Conservation (phyloP, 495 filamentous ascomycete species). For the Neurospora intermedia region DNA sequence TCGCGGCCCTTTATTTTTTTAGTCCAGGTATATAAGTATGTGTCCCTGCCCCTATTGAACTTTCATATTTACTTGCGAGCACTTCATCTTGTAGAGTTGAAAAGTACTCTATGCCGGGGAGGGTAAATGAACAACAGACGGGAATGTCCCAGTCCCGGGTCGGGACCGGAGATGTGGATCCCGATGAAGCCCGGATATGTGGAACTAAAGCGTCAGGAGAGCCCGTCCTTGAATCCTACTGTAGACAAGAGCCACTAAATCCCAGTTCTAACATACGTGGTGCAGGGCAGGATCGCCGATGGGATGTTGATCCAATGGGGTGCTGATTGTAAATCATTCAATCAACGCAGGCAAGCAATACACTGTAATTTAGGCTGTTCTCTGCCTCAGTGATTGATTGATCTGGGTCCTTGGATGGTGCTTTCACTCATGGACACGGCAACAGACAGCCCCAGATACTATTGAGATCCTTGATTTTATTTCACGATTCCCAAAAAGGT, state of each 20-base stretch:
- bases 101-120: neutral
- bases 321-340: neutral
- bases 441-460: neutral
- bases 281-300: neutral
- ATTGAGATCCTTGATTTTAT: neutral
- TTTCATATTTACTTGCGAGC: neutral
- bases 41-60: neutral
- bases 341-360: neutral
- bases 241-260: neutral
- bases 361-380: neutral
- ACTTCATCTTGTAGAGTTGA: neutral
- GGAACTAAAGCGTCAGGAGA: neutral
- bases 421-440: neutral
- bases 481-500: neutral
- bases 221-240: neutral
- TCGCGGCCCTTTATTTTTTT: neutral
- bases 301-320: neutral
- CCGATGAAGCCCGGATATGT: neutral
- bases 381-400: neutral
- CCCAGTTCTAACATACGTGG: neutral
- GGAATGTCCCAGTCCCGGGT: neutral
- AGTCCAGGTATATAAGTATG: neutral
- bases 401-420: neutral
- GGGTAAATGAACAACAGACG: neutral
- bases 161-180: neutral